These are phyloP conservation scores for Candolleomyces eurysporus DNA, from an alignment of 768 basidiomycete genomes.

Conservation along the genomic window DNA sequence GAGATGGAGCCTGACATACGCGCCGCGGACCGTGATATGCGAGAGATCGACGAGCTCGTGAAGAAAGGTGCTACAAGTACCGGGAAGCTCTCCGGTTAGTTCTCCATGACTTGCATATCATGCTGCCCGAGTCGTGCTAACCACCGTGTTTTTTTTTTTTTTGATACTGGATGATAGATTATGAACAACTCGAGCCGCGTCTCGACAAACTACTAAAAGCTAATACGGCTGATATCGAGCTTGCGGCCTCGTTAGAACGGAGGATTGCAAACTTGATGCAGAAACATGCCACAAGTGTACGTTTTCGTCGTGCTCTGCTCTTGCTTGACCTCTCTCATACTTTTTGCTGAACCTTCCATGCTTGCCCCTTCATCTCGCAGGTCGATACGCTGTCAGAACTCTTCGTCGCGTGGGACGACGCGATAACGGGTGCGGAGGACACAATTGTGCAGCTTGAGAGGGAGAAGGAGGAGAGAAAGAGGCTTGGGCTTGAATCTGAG, in stretches of 20 bases:
- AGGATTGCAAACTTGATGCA: conserved; percentile 67
- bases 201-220: conserved; percentile 55
- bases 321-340: background rate
- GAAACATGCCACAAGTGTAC: conserved; percentile 66
- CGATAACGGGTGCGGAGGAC: conserved; percentile 64
- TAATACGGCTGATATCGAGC: conserved; percentile 56
- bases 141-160: background rate
- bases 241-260: conserved; percentile 61
- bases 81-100: conserved; percentile 63
- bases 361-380: conserved; percentile 37
- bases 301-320: conserved; percentile 17
- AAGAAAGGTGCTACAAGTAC: conserved; percentile 70
- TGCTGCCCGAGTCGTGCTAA: background rate
- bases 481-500: conserved; percentile 52
- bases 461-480: conserved; percentile 55
- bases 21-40: conserved; percentile 77
- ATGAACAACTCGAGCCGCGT: conserved; percentile 67
- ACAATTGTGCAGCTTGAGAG: conserved; percentile 56
- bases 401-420: conserved; percentile 84
- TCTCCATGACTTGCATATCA: background rate
- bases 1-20: conserved; percentile 88
- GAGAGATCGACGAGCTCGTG: conserved; percentile 70
- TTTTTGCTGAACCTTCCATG: background rate
- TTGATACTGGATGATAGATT: conserved; percentile 34
- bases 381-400: conserved; percentile 80